phyloP scores from a whole-genome alignment of 2,329 filamentous ascomycete genomes.

The Leptographium flavum region DNA sequence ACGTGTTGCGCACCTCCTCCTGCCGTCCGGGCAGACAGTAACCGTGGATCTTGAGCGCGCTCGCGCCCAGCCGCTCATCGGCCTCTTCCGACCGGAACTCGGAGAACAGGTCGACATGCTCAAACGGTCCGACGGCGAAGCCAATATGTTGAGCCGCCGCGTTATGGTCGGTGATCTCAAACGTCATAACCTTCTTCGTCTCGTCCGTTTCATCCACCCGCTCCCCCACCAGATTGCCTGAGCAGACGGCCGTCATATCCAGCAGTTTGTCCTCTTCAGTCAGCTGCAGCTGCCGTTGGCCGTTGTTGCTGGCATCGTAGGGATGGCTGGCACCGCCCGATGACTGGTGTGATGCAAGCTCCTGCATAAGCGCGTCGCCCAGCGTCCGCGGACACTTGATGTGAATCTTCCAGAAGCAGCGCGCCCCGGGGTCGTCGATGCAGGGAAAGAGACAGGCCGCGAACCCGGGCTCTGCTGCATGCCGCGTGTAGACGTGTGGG shows the following conservation, averaged over 20 bases:
- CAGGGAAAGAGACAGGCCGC: constrained; percentile 87
- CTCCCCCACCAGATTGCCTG: constrained; percentile 78
- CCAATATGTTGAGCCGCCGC: constrained; percentile 79
- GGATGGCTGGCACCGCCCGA: constrained; percentile 8
- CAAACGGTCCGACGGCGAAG: constrained; percentile 88
- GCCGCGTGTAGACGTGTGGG: constrained; percentile 82
- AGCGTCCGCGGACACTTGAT: constrained; percentile 77
- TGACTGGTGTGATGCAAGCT: constrained; percentile 25
- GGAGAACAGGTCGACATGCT: constrained; percentile 73
- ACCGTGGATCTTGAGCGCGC: constrained; percentile 75
- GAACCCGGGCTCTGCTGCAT: constrained; percentile 62
- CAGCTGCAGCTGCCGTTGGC: constrained; percentile 22
- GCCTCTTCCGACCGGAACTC: constrained; percentile 83
- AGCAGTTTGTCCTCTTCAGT: constrained; percentile 71
- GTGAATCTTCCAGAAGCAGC: constrained; percentile 67
- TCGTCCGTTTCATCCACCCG: constrained; percentile 61
- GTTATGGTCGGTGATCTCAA: constrained; percentile 48
- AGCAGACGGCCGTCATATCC: constrained; percentile 83
- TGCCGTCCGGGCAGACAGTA: constrained; percentile 78
- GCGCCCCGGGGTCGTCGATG: constrained; percentile 71
- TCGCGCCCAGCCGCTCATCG: constrained; percentile 78
- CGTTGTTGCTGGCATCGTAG: constrained; percentile 6
- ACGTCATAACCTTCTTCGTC: constrained; percentile 76
- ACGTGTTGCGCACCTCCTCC: constrained; percentile 76
- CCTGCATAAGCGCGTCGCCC: constrained; percentile 54